Percentiles rank a stretch among this genome's conserved stretches.
Evolutionary conservation across 179 eudicot species (phyloP).

Genomic region (Pouteria campechiana): DNA sequence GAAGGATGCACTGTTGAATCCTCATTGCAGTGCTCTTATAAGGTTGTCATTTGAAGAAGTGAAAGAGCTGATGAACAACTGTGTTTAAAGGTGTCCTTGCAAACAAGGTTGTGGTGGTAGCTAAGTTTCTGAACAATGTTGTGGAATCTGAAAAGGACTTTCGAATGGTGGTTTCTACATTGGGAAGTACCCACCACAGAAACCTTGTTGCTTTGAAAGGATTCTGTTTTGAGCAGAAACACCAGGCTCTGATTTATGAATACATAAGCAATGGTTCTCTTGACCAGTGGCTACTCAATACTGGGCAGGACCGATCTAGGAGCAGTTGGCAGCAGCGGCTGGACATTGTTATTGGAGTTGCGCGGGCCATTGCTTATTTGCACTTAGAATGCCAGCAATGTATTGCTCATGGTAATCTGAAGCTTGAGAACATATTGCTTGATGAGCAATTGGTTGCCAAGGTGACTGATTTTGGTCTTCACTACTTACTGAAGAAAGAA

Average conservation of each 20-base stretch:
- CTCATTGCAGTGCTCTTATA: slow-evolving; percentile 29
- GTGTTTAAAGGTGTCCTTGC: slow-evolving; percentile 33
- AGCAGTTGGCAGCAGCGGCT: slow-evolving; percentile 25
- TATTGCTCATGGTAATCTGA: slow-evolving; percentile 46
- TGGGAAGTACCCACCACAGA: slow-evolving; percentile 44
- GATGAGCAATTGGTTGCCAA: slow-evolving; percentile 45
- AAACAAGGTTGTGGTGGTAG: slow-evolving; percentile 24
- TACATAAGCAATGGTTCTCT: slow-evolving; percentile 32
- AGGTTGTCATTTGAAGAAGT: slow-evolving; percentile 36
- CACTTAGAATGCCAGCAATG: slow-evolving; percentile 48
- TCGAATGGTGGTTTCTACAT: slow-evolving; percentile 23
- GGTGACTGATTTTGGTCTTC: slow-evolving; percentile 46
- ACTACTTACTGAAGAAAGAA: slow-evolving; percentile 16
- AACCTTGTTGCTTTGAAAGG: slow-evolving; percentile 44
- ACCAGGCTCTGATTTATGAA: slow-evolving; percentile 35
- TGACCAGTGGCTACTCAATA: slow-evolving; percentile 30
- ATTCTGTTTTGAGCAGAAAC: slow-evolving; percentile 38
- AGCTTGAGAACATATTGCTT: slow-evolving; percentile 42
- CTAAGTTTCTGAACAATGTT: slow-evolving; percentile 25
- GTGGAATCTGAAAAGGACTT: slow-evolving; percentile 40
- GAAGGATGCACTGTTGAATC: slow-evolving; percentile 23
- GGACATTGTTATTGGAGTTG: slow-evolving; percentile 46
- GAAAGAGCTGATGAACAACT: slow-evolving; percentile 33
- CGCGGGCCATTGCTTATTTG: slow-evolving; percentile 41
- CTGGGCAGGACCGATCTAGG: slow-evolving; percentile 8